Base-by-base conservation (phyloP, 2,329 filamentous ascomycete species). In the Penicillium sp. region DNA sequence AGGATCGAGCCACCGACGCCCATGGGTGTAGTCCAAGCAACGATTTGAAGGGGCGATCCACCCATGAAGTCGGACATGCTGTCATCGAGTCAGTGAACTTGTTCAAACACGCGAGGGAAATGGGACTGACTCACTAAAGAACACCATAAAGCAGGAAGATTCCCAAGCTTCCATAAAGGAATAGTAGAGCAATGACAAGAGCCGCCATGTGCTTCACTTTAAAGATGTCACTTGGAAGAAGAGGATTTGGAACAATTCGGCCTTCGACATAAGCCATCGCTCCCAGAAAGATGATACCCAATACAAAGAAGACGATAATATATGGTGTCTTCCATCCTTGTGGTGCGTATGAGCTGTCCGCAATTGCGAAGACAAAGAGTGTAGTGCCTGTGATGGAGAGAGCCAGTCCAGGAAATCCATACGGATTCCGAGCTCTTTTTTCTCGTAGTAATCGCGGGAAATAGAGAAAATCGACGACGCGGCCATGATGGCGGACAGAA, bases 331-430 rank as follows among this genome's bases (percentile, higher is more conserved):
- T 77, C 89, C 89, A 93, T 1, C 86, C 84, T 2, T 85, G 69
- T 0, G 85, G 82, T 0, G 88, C 88, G 68, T 90, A 85, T 0
- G 85, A 82, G 7, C 85, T 86, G 46, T 90, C 86, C 0, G 89
- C 92, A 49, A 94, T 82, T 0, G 89, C 87, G 64, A 87, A 93
- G 0, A 91, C 86, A 59, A 90, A 78, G 25, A 94, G 78, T 2
- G 89, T 79, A 12, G 92, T 71, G 0, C 87, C 89, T 0, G 81
- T 79, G 0, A 89, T 79, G 15, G 87, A 86, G 67, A 1, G 82
- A 74, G 0, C 89, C 89, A 54, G 79, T 75, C 82, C 85, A 91
- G 67, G 9, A 12, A 31, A 14, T 92, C 89, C 87, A 92, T 91
- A 29, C 76, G 75, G 22, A 82, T 72, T 1, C 72, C 72, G 20